A percentile compares a stretch with the other conserved stretches of the same genome.
Conservation (phyloP, 768 basidiomycete species). For the Lactarius akahatsu region DNA sequence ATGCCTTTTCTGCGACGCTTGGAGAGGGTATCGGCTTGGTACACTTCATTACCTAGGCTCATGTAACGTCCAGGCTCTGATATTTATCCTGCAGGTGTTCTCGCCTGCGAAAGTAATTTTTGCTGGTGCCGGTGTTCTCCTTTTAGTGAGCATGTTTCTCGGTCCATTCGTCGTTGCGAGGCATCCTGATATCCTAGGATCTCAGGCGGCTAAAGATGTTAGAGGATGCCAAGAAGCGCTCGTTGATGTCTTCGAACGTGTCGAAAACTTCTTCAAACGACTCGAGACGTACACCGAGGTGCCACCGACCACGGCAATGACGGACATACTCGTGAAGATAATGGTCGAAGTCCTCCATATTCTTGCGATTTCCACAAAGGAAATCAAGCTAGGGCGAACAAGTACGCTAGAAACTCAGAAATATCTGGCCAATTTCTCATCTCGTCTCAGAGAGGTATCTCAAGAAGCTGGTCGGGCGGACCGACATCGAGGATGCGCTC, state of each 20-base stretch:
- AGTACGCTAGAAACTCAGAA: background rate
- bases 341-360: conserved; percentile 10
- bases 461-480: conserved; percentile 1
- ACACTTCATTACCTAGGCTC: background rate
- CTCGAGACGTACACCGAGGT: background rate
- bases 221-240: background rate
- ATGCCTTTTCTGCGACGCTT: background rate
- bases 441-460: background rate
- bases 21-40: background rate
- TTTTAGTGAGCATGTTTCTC: background rate
- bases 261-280: background rate
- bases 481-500: background rate
- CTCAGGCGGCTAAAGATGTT: background rate
- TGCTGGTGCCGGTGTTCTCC: conserved; percentile 4
- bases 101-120: background rate
- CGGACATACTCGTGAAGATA: background rate
- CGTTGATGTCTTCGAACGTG: background rate
- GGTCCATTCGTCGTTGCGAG: no score
- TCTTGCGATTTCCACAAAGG: conserved; percentile 1
- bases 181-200: background rate
- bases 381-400: background rate
- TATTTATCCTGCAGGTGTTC: background rate
- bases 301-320: background rate
- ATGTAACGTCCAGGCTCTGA: background rate
- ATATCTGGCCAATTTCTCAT: no score